These are phyloP conservation scores for Malus domestica DNA, from an alignment of 306 rosid species.

Conservation along the genomic window ASM211411v1 NC_041796.1:6686501-6687000, in stretches of 20 bases:
- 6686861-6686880: neutral
- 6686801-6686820: neutral
- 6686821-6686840: neutral
- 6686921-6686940: neutral
- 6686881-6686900: neutral
- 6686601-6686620: slow-evolving; percentile 94
- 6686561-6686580: slow-evolving; percentile 64
- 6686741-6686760: neutral
- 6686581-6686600: slow-evolving; percentile 95
- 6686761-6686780: neutral
- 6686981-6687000: neutral
- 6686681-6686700: neutral
- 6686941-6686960: neutral
- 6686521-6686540: slow-evolving; percentile 76
- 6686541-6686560: slow-evolving; percentile 98
- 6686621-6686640: slow-evolving; percentile 70
- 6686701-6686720: neutral
- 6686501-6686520: slow-evolving; percentile 70
- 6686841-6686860: neutral
- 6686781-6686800: neutral
- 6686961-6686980: neutral
- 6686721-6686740: neutral
- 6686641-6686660: slow-evolving; percentile 26
- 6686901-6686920: neutral
- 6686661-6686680: neutral